Evolutionary conservation across 345 rosid species (phyloP).

Genomic region (Rhodamnia rubescens): DNA sequence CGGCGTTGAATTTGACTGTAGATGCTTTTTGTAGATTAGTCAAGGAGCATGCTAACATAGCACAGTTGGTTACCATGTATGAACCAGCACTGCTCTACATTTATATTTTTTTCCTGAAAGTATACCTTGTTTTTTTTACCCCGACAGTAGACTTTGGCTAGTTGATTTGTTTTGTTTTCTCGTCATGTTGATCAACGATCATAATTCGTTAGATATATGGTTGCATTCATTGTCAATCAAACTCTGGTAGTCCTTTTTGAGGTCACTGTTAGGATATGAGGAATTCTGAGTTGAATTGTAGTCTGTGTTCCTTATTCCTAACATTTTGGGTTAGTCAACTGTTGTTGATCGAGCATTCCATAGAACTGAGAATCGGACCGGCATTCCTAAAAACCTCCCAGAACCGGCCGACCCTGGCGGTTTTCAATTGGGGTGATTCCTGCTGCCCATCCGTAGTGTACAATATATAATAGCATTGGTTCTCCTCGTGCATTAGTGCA

Average conservation of each 20-base stretch:
- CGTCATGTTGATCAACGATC: not conserved
- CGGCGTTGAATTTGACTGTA: slow-evolving; percentile 80
- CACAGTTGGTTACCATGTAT: slow-evolving; percentile 92
- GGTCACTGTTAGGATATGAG: not conserved
- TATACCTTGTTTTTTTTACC: not conserved
- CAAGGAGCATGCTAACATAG: slow-evolving; percentile 87
- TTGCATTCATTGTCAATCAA: not conserved
- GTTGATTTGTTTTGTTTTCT: not conserved
- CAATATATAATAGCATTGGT: too few species aligned
- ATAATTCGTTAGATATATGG: not conserved
- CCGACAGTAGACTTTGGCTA: not conserved
- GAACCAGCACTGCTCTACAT: slow-evolving; percentile 7
- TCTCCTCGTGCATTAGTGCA: too few species aligned
- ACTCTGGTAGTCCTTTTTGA: not conserved
- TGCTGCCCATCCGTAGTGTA: too few species aligned
- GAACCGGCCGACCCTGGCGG: too few species aligned
- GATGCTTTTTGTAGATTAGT: slow-evolving; percentile 98
- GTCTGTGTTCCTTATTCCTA: not conserved
- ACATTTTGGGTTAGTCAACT: not conserved
- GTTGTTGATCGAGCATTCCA: not conserved
- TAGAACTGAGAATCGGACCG: too few species aligned
- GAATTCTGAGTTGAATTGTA: not conserved
- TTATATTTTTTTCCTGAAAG: not conserved
- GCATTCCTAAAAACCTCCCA: too few species aligned
- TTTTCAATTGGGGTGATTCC: too few species aligned